These are phyloP conservation scores for Lycium barbarum DNA, from an alignment of 257 asterid genomes.

Conservation along the genomic window DNA sequence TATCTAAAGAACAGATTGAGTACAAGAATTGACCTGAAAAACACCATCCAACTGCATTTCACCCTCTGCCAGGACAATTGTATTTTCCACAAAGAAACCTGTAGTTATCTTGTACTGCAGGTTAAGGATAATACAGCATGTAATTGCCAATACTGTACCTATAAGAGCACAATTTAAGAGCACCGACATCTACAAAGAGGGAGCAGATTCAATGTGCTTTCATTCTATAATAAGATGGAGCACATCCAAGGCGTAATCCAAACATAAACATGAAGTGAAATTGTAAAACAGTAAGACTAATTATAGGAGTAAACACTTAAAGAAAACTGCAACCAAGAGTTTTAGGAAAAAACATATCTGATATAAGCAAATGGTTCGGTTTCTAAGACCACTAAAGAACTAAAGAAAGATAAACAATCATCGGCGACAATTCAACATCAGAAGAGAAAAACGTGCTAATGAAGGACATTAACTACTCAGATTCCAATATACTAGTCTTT, in stretches of 20 bases:
- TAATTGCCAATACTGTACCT: constrained; percentile 22
- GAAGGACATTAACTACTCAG: background rate
- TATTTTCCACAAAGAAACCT: constrained; percentile 90
- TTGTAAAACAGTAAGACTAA: background rate
- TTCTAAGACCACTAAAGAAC: background rate
- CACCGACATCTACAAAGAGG: background rate
- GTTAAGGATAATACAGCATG: constrained; percentile 58
- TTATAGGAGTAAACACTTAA: background rate
- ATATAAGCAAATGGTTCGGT: background rate
- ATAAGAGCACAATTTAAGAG: background rate
- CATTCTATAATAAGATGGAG: background rate
- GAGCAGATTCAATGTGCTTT: background rate
- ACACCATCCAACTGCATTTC: constrained; percentile 86
- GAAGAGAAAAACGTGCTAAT: background rate
- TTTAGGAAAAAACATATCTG: background rate
- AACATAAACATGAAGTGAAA: background rate
- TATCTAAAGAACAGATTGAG: constrained; percentile 23
- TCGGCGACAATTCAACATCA: background rate
- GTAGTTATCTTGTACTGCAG: constrained; percentile 78
- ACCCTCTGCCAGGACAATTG: constrained; percentile 94
- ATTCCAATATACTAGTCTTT: background rate
- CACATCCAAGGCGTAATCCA: background rate
- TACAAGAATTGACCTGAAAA: constrained; percentile 58
- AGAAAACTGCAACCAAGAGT: background rate
- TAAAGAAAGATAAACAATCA: background rate